These are phyloP conservation scores for Globisporangium paddicum DNA, from an alignment of 352 stramenopile genomes.

Conservation along the genomic window DNA sequence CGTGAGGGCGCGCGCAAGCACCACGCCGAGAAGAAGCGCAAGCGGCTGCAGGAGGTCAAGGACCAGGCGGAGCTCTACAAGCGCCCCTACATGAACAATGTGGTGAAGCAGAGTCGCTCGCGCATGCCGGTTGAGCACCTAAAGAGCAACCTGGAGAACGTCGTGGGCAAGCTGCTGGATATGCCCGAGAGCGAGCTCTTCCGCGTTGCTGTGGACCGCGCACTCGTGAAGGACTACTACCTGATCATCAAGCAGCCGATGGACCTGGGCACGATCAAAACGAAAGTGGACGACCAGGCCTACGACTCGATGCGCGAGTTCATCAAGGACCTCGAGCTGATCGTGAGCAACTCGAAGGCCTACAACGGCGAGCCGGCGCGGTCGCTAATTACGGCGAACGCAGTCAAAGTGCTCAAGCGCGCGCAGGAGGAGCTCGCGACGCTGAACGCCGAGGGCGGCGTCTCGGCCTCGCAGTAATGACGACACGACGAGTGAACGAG, in stretches of 20 bases:
- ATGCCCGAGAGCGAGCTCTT: slow-evolving; percentile 83
- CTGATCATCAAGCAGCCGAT: slow-evolving; percentile 84
- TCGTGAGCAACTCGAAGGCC: slow-evolving; percentile 79
- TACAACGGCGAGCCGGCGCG: slow-evolving; percentile 73
- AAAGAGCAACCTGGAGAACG: slow-evolving; percentile 57
- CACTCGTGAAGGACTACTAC: slow-evolving; percentile 71
- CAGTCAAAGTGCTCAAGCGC: slow-evolving; percentile 65
- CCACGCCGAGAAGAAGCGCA: slow-evolving; percentile 77
- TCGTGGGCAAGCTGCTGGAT: slow-evolving; percentile 59
- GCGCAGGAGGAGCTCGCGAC: slow-evolving; percentile 71
- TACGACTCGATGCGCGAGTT: slow-evolving; percentile 87
- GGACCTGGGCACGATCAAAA: slow-evolving; percentile 64
- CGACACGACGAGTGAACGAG: background rate
- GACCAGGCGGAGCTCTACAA: slow-evolving; percentile 82
- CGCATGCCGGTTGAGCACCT: slow-evolving; percentile 74
- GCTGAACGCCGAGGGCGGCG: slow-evolving; percentile 27
- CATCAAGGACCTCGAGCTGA: slow-evolving; percentile 82
- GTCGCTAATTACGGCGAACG: slow-evolving; percentile 75
- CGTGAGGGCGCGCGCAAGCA: slow-evolving; percentile 73
- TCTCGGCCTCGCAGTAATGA: background rate
- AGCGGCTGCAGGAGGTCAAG: slow-evolving; percentile 64
- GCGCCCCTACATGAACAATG: slow-evolving; percentile 66
- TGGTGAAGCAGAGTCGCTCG: slow-evolving; percentile 67
- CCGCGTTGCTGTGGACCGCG: slow-evolving; percentile 54
- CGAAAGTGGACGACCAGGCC: slow-evolving; percentile 55